These are phyloP conservation scores for Syzygium grande DNA, from an alignment of 345 rosid species.

Conservation along the genomic window DNA sequence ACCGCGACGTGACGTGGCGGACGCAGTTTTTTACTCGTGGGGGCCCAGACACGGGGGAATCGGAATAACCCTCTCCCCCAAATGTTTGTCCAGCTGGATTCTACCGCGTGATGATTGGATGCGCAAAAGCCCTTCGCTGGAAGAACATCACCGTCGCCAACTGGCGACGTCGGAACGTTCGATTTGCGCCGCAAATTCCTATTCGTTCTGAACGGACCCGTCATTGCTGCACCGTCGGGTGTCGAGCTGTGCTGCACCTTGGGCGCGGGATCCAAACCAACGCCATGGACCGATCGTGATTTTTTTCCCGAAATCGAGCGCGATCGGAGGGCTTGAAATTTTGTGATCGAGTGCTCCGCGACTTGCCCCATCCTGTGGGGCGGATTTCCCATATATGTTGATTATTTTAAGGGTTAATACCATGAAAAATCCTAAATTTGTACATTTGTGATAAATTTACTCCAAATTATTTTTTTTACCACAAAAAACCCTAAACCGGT, in stretches of 20 bases:
- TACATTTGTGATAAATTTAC: too few relatives aligned
- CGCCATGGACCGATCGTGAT: too few relatives aligned
- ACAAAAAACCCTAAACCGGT: too few relatives aligned
- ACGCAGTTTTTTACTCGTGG: not conserved
- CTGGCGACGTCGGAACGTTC: not conserved
- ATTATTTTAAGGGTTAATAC: too few relatives aligned
- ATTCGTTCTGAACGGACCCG: rapidly evolving
- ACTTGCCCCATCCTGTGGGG: too few relatives aligned
- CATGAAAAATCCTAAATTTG: too few relatives aligned
- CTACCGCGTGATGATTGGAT: not conserved
- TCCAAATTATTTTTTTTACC: too few relatives aligned
- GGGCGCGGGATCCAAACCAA: rapidly evolving
- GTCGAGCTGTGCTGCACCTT: rapidly evolving
- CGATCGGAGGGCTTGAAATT: not conserved
- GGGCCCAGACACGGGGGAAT: not conserved
- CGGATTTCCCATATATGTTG: too few relatives aligned
- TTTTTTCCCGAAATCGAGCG: too few relatives aligned
- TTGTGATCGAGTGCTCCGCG: rapidly evolving
- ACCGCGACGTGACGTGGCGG: not conserved
- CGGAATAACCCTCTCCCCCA: not conserved
- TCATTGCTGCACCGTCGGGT: rapidly evolving
- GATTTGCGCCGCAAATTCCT: not conserved
- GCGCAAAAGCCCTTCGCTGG: not conserved
- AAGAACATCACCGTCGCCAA: too few relatives aligned
- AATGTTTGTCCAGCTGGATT: not conserved